A percentile compares a stretch with the other conserved stretches of the same genome.
Evolutionary conservation across 2,329 filamentous ascomycete genomes (phyloP).

Genomic region (Pseudocercospora vitis): DNA sequence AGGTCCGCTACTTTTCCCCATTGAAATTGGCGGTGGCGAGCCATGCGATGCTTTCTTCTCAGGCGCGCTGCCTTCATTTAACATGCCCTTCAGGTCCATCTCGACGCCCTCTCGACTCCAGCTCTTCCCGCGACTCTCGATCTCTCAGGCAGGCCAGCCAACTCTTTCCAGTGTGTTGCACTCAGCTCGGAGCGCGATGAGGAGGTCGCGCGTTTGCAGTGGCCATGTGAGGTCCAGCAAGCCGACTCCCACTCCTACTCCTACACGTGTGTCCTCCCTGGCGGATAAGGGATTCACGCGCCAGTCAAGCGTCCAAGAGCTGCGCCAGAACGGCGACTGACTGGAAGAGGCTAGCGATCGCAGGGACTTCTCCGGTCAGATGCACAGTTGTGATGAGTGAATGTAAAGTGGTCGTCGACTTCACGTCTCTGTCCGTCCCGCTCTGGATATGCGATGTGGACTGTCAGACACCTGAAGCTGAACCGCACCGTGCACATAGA

Average conservation of each 20-base stretch:
- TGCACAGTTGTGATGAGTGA: too few species aligned
- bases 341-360: too few species aligned
- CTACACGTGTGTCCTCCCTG: too few species aligned
- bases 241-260: too few species aligned
- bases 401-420: too few species aligned
- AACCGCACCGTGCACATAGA: neutral
- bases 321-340: neutral
- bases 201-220: slow-evolving; percentile 2
- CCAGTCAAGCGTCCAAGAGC: neutral
- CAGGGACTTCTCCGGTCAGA: too few species aligned
- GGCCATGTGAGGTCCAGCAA: slow-evolving; percentile 23
- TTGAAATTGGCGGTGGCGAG: slow-evolving; percentile 19
- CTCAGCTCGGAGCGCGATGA: slow-evolving; percentile 7
- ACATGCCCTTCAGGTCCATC: slow-evolving; percentile 38
- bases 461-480: neutral
- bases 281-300: slow-evolving; percentile 11
- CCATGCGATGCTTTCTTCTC: slow-evolving; percentile 27
- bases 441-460: too few species aligned
- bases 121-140: neutral
- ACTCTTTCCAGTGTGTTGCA: too few species aligned
- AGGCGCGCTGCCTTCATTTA: slow-evolving; percentile 35
- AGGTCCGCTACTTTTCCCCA: slow-evolving; percentile 16
- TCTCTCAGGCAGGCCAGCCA: neutral
- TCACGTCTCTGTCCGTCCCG: too few species aligned
- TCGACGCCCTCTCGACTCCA: slow-evolving; percentile 1